Percentiles rank a stretch among this genome's conserved stretches.
phyloP scores from a whole-genome alignment of 345 rosid species.

The Sisymbrium altissimum region DNA sequence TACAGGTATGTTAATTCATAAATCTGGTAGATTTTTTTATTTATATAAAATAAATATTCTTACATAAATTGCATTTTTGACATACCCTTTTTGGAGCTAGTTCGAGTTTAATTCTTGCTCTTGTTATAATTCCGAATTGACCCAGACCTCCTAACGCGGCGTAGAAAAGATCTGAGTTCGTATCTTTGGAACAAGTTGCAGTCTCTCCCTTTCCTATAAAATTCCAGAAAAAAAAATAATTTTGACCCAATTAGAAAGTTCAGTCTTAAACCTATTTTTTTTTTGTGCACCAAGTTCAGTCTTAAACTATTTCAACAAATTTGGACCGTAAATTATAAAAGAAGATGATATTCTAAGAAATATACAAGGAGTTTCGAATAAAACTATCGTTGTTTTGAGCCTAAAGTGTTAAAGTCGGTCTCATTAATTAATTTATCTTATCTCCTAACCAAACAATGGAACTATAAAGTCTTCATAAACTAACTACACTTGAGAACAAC shows the following conservation, averaged over 20 bases:
- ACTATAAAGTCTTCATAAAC: conserved; percentile 16
- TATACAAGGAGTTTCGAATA: neutral
- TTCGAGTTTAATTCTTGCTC: conserved; percentile 62
- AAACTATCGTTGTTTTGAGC: neutral
- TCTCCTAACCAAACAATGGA: conserved; percentile 24
- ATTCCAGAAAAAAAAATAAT: neutral
- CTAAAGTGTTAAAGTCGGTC: conserved; percentile 16
- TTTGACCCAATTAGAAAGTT: conserved; percentile 4
- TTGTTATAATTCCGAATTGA: conserved; percentile 75
- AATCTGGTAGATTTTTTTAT: neutral
- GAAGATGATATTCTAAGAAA: neutral
- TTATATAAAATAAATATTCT: neutral
- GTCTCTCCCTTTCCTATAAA: conserved; percentile 63
- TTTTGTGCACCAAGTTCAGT: no score
- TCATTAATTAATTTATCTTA: conserved; percentile 8
- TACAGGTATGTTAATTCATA: neutral
- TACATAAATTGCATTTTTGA: neutral
- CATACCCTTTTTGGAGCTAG: conserved; percentile 59
- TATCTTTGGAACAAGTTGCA: conserved; percentile 49
- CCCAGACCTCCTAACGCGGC: conserved; percentile 82
- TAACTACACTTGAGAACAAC: conserved; percentile 10
- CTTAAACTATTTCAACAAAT: neutral
- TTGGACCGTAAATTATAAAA: neutral
- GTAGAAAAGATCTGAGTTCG: conserved; percentile 59
- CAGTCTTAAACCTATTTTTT: neutral